These are phyloP conservation scores for Zygnema cylindricum DNA, from an alignment of 139 green algal species.

Conservation along the genomic window DNA sequence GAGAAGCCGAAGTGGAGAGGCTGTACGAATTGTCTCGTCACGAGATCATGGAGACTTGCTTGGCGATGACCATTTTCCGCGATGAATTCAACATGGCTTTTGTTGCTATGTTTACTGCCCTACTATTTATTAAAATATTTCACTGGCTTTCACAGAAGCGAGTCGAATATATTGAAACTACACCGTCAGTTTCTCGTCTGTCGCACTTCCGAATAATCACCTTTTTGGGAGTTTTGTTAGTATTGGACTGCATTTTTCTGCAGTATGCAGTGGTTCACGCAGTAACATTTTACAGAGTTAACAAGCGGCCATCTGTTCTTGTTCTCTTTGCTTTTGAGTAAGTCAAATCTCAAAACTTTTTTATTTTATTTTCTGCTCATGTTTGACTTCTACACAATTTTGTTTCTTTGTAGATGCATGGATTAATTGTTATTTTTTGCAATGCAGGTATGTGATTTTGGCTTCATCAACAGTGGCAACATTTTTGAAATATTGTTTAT, in stretches of 20 bases:
- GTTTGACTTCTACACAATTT: no score
- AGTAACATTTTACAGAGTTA: conserved; percentile 46
- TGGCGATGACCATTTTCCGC: conserved; percentile 98
- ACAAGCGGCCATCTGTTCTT: conserved; percentile 80
- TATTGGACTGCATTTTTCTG: conserved; percentile 82
- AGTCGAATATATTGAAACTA: conserved; percentile 81
- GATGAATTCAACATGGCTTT: conserved; percentile 86
- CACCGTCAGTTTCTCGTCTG: conserved; percentile 78
- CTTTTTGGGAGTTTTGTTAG: conserved; percentile 85
- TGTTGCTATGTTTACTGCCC: conserved; percentile 87
- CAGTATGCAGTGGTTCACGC: conserved; percentile 78
- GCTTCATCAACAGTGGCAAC: conserved; percentile 74
- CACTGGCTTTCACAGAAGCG: conserved; percentile 90
- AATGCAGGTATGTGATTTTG: conserved; percentile 83
- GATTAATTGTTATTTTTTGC: not conserved
- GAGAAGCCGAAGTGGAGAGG: conserved; percentile 92
- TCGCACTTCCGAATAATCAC: conserved; percentile 80
- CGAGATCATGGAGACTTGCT: conserved; percentile 94
- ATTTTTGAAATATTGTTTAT: conserved; percentile 86
- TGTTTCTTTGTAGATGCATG: no score
- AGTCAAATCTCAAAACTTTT: conserved; percentile 27
- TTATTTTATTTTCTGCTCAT: no score
- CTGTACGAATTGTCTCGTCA: conserved; percentile 84
- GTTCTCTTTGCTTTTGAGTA: conserved; percentile 97
- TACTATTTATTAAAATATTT: conserved; percentile 94